Evolutionary conservation across 306 rosid genomes (phyloP).

Genomic region (Gastrolobium villosum): DNA sequence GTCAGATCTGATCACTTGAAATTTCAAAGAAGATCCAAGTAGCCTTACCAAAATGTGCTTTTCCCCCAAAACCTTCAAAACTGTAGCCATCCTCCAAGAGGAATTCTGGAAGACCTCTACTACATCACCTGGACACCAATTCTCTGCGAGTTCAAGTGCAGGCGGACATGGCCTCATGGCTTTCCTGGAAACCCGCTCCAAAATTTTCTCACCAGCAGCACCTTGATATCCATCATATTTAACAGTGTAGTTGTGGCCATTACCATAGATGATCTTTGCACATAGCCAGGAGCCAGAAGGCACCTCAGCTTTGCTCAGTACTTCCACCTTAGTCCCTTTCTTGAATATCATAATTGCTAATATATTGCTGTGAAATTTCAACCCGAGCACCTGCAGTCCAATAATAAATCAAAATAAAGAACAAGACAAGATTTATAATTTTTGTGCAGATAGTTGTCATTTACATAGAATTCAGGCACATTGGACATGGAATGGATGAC

Average conservation of each 20-base stretch:
- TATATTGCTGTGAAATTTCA: conserved; percentile 28
- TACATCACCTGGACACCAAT: conserved; percentile 83
- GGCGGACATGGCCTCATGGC: conserved; percentile 89
- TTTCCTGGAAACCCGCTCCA: conserved; percentile 73
- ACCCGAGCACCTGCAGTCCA: conserved; percentile 47
- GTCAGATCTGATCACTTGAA: conserved; percentile 72
- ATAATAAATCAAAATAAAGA: conserved; percentile 45
- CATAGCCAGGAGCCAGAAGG: conserved; percentile 89
- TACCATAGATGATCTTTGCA: conserved; percentile 82
- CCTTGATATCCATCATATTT: conserved; percentile 70
- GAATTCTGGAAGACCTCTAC: conserved; percentile 78
- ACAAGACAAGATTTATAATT: conserved; percentile 30
- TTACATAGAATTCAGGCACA: background rate
- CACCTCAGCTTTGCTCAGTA: conserved; percentile 75
- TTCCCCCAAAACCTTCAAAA: conserved; percentile 74
- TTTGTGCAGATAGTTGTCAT: background rate
- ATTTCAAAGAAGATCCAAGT: conserved; percentile 83
- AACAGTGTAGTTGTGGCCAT: conserved; percentile 74
- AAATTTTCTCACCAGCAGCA: conserved; percentile 50
- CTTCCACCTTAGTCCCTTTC: conserved; percentile 88
- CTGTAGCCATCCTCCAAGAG: conserved; percentile 90
- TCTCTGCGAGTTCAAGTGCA: conserved; percentile 54
- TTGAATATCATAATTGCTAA: conserved; percentile 74
- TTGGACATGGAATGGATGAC: conserved; percentile 19
- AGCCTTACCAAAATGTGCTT: conserved; percentile 70